These are phyloP conservation scores for Leishmania tarentolae DNA, from an alignment of 208 protist genomes.

Conservation along the genomic window DNA sequence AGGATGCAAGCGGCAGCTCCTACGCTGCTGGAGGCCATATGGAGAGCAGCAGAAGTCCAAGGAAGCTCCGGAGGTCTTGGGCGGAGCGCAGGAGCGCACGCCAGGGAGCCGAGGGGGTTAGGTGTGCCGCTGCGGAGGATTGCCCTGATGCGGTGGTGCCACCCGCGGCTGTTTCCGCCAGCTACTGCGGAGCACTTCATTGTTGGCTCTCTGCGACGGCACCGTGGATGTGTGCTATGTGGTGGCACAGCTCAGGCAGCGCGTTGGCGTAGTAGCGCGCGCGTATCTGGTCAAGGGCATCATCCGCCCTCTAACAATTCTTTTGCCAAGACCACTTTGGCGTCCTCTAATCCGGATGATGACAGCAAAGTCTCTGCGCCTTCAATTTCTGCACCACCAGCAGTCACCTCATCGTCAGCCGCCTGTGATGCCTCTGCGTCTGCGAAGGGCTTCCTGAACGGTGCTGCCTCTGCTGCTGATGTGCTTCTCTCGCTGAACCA, in stretches of 20 bases:
- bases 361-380: neutral
- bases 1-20: neutral
- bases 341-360: neutral
- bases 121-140: neutral
- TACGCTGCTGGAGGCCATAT: neutral
- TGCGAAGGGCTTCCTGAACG: neutral
- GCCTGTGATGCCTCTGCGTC: neutral
- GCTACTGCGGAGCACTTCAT: neutral
- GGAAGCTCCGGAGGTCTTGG: neutral
- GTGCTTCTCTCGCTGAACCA: slow-evolving; percentile 25
- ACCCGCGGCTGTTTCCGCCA: neutral
- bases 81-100: neutral
- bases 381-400: neutral
- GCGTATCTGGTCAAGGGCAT: neutral
- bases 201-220: neutral
- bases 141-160: neutral
- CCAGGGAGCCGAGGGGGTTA: neutral
- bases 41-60: neutral
- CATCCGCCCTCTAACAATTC: neutral
- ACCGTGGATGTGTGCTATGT: neutral
- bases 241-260: neutral
- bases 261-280: neutral
- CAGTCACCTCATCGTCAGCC: neutral
- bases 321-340: neutral
- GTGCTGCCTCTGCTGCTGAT: neutral